These are phyloP conservation scores for Lablab purpureus DNA, from an alignment of 306 rosid genomes.

Conservation along the genomic window DNA sequence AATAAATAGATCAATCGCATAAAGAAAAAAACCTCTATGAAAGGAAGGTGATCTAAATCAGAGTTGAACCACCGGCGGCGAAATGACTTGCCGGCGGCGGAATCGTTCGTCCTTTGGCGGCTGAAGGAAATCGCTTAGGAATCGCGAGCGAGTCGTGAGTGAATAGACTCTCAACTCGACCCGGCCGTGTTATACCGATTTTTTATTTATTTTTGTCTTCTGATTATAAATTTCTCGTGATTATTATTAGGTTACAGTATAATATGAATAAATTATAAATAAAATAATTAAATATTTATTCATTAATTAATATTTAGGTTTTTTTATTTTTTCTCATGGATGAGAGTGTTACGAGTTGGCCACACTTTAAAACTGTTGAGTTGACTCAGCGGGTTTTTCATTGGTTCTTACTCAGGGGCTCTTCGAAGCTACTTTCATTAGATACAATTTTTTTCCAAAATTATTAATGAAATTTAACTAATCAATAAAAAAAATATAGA, in stretches of 20 bases:
- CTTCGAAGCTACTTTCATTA: no score
- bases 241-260: neutral
- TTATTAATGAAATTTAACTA: no score
- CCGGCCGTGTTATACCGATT: conserved; percentile 64
- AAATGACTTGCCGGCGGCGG: conserved; percentile 28
- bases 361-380: conserved; percentile 17
- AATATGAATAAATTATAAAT: neutral
- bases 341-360: neutral
- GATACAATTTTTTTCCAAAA: no score
- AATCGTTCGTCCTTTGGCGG: conserved; percentile 48
- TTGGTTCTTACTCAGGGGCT: no score
- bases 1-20: conserved; percentile 13
- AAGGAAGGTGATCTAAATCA: conserved; percentile 45
- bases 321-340: neutral
- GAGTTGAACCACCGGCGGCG: neutral
- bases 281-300: neutral
- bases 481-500: no score
- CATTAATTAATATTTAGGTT: neutral
- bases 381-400: conserved; percentile 43
- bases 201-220: neutral
- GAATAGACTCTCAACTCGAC: conserved; percentile 73
- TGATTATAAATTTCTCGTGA: neutral
- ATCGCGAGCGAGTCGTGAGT: conserved; percentile 77
- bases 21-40: conserved; percentile 39
- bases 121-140: conserved; percentile 53